Percentiles rank a stretch among this genome's conserved stretches.
Evolutionary conservation across 129 eudicot species (phyloP).

Genomic region (Flaveria trinervia): DNA sequence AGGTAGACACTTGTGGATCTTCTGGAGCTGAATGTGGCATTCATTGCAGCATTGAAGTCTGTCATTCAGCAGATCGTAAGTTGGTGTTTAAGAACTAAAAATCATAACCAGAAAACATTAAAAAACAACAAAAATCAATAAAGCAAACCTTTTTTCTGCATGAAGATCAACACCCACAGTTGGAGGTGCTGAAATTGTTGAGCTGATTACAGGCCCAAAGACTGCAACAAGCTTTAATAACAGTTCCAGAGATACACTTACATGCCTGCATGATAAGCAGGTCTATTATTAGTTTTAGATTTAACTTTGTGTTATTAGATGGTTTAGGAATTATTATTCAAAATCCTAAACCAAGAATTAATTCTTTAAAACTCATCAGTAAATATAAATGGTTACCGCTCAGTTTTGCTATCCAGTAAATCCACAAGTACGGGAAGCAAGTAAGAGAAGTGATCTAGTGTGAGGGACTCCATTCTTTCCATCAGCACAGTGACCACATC

Average conservation of each 20-base stretch:
- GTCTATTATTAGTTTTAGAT: background rate
- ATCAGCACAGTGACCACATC: conserved; percentile 69
- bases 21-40: conserved; percentile 73
- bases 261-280: conserved; percentile 63
- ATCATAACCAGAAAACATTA: background rate
- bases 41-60: conserved; percentile 79
- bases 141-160: conserved; percentile 76
- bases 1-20: conserved; percentile 65
- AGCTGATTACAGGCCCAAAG: conserved; percentile 69
- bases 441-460: conserved; percentile 72
- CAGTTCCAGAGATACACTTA: conserved; percentile 72
- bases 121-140: background rate
- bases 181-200: conserved; percentile 89
- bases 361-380: background rate
- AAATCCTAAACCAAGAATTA: background rate
- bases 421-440: conserved; percentile 79
- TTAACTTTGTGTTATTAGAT: background rate
- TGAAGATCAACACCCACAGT: conserved; percentile 92
- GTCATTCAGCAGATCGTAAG: conserved; percentile 34
- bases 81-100: conserved; percentile 16
- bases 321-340: background rate
- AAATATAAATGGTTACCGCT: conserved; percentile 47
- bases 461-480: conserved; percentile 73
- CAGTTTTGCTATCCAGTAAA: conserved; percentile 80
- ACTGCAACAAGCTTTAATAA: conserved; percentile 85